Conservation (phyloP, 345 rosid genomes). For the Populus ilicifolia region DNA sequence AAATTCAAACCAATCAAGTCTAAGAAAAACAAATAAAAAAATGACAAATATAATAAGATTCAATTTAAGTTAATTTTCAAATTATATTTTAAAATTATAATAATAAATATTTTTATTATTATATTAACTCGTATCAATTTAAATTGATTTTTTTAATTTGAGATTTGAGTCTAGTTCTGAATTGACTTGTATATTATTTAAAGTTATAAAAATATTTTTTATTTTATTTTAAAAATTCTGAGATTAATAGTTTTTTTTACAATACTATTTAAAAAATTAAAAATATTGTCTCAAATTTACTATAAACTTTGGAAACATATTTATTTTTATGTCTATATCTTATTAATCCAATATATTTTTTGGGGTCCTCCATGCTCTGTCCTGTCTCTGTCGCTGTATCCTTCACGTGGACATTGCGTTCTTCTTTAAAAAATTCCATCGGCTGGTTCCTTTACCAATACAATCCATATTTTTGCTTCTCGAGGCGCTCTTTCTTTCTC, state of each 20-base stretch:
- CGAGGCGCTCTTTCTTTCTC: neutral
- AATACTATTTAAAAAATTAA: no score
- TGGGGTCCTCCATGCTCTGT: neutral
- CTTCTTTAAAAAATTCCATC: neutral
- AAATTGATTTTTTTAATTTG: fast-evolving
- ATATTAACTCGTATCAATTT: fast-evolving
- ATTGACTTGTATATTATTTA: fast-evolving
- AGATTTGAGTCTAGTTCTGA: fast-evolving
- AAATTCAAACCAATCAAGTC: fast-evolving
- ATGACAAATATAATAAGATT: fast-evolving
- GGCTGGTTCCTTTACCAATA: neutral
- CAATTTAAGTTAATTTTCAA: fast-evolving
- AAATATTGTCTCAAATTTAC: no score
- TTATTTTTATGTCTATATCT: no score
- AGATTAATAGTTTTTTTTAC: no score
- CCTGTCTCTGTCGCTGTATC: neutral
- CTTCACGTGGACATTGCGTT: neutral
- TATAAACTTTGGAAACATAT: no score
- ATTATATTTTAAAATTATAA: no score
- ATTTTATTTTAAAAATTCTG: no score
- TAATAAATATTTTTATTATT: no score
- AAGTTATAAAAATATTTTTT: no score
- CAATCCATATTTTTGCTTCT: neutral
- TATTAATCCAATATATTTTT: no score
- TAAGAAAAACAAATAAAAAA: no score